Percentiles rank a stretch among this genome's conserved stretches.
phyloP scores from a whole-genome alignment of 176 grass and related monocot species.

The Lolium multiflorum region DNA sequence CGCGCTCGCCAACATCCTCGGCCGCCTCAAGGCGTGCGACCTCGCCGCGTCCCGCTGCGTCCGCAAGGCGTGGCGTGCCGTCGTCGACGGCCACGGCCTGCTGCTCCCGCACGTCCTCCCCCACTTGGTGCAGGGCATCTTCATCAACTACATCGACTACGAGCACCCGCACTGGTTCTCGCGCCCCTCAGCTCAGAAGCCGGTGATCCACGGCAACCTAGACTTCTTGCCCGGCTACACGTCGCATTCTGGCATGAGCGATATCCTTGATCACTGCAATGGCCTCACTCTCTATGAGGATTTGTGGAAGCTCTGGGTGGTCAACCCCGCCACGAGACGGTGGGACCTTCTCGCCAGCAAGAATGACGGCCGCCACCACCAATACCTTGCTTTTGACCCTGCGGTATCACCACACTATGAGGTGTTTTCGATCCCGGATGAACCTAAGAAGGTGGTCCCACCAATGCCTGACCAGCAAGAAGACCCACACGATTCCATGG shows the following conservation, averaged over 20 bases:
- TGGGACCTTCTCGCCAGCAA: not conserved
- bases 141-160: slow-evolving; percentile 18
- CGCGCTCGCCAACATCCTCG: not conserved
- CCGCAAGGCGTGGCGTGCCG: not conserved
- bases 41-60: not conserved
- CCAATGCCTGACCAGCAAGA: not conserved
- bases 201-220: not conserved
- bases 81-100: not conserved
- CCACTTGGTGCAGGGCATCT: not conserved
- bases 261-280: not conserved
- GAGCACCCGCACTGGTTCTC: not conserved
- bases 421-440: not conserved
- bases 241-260: too few relatives aligned
- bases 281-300: not conserved
- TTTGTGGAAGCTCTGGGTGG: not conserved
- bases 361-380: not conserved
- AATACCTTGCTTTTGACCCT: not conserved
- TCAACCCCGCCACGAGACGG: not conserved
- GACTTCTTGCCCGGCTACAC: not conserved
- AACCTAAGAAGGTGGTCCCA: not conserved
- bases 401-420: not conserved
- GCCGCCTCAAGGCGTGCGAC: not conserved
- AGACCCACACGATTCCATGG: not conserved
- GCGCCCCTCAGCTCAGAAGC: not conserved
- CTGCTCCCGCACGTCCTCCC: slow-evolving; percentile 17